These are phyloP conservation scores for Pharnaceum exiguum DNA, from an alignment of 148 eudicot species.

Conservation along the genomic window DNA sequence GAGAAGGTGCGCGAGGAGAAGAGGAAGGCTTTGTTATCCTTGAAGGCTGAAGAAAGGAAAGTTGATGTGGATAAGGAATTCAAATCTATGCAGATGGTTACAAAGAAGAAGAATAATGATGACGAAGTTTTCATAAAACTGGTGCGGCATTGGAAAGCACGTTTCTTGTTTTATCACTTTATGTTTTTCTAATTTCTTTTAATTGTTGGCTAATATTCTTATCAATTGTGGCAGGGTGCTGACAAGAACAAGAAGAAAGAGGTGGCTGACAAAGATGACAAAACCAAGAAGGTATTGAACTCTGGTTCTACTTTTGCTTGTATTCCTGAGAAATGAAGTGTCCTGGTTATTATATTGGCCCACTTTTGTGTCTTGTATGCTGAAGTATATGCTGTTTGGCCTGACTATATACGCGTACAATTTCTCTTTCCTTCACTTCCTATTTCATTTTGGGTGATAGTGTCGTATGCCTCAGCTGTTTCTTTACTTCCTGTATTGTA, in stretches of 20 bases:
- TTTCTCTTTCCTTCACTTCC: no score
- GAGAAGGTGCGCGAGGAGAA: conserved; percentile 78
- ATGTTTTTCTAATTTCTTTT: background rate
- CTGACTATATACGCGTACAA: no score
- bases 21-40: conserved; percentile 58
- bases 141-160: conserved; percentile 28
- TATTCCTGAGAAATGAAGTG: background rate
- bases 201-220: background rate
- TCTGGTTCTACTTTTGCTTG: background rate
- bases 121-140: conserved; percentile 62
- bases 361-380: background rate
- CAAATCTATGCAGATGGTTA: conserved; percentile 58
- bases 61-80: conserved; percentile 57
- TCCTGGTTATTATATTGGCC: background rate
- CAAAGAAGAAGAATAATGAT: conserved; percentile 51
- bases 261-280: conserved; percentile 57
- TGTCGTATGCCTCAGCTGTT: no score
- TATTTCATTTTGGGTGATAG: no score
- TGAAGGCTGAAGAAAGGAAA: conserved; percentile 72
- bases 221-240: conserved; percentile 32
- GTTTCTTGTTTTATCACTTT: background rate
- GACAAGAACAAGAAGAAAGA: conserved; percentile 55
- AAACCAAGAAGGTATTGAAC: conserved; percentile 42
- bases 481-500: no score
- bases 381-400: no score